A percentile compares a stretch with the other conserved stretches of the same genome.
These are phyloP conservation scores for Hymenotorrendiella dingleyae DNA, from an alignment of 2,329 filamentous ascomycete genomes.

Conservation along the genomic window DNA sequence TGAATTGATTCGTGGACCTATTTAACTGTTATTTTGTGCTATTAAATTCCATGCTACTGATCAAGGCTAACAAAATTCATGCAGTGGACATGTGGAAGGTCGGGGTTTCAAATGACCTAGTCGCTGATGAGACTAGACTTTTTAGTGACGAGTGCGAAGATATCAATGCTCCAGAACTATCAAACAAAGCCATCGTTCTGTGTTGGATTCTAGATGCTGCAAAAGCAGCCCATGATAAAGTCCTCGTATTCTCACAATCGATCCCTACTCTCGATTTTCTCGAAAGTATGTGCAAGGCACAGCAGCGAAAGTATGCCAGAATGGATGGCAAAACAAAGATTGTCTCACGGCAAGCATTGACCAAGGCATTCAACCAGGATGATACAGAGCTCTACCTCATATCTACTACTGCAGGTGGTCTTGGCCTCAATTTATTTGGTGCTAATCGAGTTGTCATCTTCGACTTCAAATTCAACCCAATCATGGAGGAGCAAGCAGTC, in stretches of 20 bases:
- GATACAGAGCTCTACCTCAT: conserved; percentile 64
- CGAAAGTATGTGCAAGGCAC: conserved; percentile 45
- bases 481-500: conserved; percentile 78
- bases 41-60: too few relatives aligned
- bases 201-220: conserved; percentile 63
- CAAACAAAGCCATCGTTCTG: conserved; percentile 65
- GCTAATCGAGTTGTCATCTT: conserved; percentile 85
- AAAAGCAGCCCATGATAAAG: conserved; percentile 58
- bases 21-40: too few relatives aligned
- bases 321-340: conserved; percentile 60
- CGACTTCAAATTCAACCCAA: conserved; percentile 76
- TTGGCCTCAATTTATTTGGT: conserved; percentile 76
- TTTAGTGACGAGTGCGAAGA: conserved; percentile 29
- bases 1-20: too few relatives aligned
- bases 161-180: conserved; percentile 45
- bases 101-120: conserved; percentile 26
- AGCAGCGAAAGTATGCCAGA: conserved; percentile 45
- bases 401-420: conserved; percentile 74
- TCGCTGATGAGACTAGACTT: conserved; percentile 31
- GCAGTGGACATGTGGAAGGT: conserved; percentile 22
- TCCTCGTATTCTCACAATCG: conserved; percentile 75
- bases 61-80: neutral
- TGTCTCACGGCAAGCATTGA: conserved; percentile 51
- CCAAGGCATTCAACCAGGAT: conserved; percentile 63
- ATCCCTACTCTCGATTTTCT: conserved; percentile 66